Evolutionary conservation across 805 yeast species (phyloP).

Genomic region (Candida berthetii): DNA sequence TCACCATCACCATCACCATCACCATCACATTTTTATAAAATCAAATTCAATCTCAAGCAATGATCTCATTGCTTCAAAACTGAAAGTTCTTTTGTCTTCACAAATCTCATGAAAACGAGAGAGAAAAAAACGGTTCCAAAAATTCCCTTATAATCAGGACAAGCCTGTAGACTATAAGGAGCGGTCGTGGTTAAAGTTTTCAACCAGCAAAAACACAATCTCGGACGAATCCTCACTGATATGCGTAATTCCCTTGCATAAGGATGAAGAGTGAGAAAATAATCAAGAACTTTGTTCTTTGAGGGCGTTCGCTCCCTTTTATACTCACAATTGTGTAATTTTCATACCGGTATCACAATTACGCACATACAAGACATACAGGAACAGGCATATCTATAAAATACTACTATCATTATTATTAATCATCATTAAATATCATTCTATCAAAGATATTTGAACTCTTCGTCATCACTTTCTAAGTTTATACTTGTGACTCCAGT

Average conservation of each 20-base stretch:
- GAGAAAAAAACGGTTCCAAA: constrained; percentile 41
- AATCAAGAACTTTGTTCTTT: not conserved
- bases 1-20: too few species aligned
- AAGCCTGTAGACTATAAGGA: constrained; percentile 38
- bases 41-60: too few species aligned
- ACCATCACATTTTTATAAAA: too few species aligned
- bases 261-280: constrained; percentile 57
- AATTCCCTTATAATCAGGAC: constrained; percentile 57
- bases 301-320: not conserved
- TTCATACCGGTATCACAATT: not conserved
- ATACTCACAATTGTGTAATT: not conserved
- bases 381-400: too few species aligned
- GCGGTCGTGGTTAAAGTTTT: constrained; percentile 97
- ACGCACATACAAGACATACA: not conserved
- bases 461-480: constrained; percentile 6
- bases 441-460: constrained; percentile 1
- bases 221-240: constrained; percentile 99
- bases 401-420: too few species aligned
- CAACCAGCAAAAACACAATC: constrained; percentile 99
- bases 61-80: too few species aligned
- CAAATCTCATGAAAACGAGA: not conserved
- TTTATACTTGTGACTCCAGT: constrained; percentile 7
- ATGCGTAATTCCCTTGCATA: constrained; percentile 99
- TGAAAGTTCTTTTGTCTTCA: too few species aligned
- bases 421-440: not conserved